Conservation (phyloP, 768 basidiomycete species). For the Calocera cornea region DNA sequence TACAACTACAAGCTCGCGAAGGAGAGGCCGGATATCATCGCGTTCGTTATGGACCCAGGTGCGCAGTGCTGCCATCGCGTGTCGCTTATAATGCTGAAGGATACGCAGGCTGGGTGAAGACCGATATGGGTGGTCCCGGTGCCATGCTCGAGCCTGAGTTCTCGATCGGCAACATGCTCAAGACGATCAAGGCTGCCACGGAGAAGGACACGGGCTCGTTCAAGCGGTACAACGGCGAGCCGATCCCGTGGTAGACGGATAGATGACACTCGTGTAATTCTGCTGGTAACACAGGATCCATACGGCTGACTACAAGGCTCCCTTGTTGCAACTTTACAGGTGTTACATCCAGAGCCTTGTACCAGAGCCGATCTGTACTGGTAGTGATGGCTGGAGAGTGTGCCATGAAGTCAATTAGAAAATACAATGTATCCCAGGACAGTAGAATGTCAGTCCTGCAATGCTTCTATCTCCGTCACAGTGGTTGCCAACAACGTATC, state of each 20-base stretch:
- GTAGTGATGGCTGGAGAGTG: no score
- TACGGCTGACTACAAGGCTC: no score
- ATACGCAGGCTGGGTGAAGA: slow-evolving; percentile 24
- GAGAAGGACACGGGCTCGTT: slow-evolving; percentile 24
- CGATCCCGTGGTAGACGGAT: slow-evolving; percentile 22
- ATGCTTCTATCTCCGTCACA: slow-evolving; percentile 44
- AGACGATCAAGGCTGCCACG: slow-evolving; percentile 19
- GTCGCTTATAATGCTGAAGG: neutral
- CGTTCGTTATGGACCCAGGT: slow-evolving; percentile 26
- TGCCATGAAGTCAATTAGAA: neutral
- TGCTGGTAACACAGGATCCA: no score
- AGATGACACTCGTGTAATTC: no score
- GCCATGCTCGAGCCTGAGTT: slow-evolving; percentile 23
- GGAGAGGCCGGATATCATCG: slow-evolving; percentile 24
- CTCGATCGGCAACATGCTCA: slow-evolving; percentile 22
- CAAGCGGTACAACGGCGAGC: slow-evolving; percentile 22
- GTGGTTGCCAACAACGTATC: slow-evolving; percentile 50
- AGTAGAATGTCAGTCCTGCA: slow-evolving; percentile 47
- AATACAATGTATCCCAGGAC: slow-evolving; percentile 16
- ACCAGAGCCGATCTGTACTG: no score
- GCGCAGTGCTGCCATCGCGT: neutral
- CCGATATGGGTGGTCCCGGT: slow-evolving; percentile 27
- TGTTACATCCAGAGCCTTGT: no score
- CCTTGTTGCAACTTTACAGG: no score
- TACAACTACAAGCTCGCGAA: slow-evolving; percentile 30